These are phyloP conservation scores for Myxozyma sirexii DNA, from an alignment of 805 yeast genomes.

Conservation along the genomic window DNA sequence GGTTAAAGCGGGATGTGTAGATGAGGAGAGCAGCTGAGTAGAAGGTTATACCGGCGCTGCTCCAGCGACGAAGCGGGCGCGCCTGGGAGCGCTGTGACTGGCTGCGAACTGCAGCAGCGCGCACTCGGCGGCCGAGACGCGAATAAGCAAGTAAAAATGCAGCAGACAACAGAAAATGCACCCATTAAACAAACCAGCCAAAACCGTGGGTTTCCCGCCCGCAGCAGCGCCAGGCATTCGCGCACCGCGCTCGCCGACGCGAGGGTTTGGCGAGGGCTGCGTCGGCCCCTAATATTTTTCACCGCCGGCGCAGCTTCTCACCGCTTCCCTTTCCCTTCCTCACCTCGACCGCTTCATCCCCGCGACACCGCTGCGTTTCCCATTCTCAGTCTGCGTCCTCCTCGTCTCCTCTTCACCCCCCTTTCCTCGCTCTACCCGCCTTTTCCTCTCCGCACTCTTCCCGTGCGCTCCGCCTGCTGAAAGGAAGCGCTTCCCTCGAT, in stretches of 20 bases:
- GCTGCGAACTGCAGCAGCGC: too few species aligned
- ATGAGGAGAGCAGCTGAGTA: too few species aligned
- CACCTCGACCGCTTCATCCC: background rate
- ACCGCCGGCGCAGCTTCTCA: background rate
- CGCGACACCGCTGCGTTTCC: background rate
- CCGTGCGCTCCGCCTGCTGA: background rate
- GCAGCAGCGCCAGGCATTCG: too few species aligned
- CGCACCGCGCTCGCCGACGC: background rate
- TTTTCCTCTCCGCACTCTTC: background rate
- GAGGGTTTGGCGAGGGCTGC: background rate
- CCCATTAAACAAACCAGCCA: too few species aligned
- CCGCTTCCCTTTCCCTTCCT: background rate
- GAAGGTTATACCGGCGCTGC: too few species aligned
- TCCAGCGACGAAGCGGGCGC: too few species aligned
- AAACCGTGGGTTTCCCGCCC: too few species aligned
- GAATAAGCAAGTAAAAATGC: too few species aligned
- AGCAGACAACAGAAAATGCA: background rate
- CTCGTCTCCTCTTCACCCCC: slow-evolving; percentile 3
- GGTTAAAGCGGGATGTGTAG: too few species aligned
- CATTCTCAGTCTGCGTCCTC: background rate
- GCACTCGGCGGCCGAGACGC: too few species aligned
- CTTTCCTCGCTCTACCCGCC: background rate
- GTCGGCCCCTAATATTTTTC: background rate
- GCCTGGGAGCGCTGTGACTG: too few species aligned
- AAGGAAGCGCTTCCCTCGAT: background rate